Evolutionary conservation across 768 basidiomycete species (phyloP).

Genomic region (Rossbeevera mucosa): DNA sequence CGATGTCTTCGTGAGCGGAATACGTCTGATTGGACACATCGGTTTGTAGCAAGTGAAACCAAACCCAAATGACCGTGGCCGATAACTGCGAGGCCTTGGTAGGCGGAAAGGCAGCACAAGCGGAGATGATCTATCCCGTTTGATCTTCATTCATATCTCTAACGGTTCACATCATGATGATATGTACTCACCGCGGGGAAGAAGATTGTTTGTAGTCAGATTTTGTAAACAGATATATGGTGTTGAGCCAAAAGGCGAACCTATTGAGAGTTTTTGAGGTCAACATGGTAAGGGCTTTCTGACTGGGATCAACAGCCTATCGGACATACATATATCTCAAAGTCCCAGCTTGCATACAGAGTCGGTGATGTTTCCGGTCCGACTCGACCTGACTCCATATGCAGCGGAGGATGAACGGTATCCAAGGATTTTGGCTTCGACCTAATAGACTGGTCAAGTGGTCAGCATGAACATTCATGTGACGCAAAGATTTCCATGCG

Average conservation of each 20-base stretch:
- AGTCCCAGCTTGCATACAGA: neutral
- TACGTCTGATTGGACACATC: conserved; percentile 32
- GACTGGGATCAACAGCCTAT: neutral
- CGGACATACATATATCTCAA: neutral
- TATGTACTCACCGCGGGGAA: conserved; percentile 30
- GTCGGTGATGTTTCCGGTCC: too few relatives aligned
- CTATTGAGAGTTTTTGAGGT: neutral
- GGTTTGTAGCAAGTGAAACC: conserved; percentile 32
- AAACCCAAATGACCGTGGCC: conserved; percentile 22
- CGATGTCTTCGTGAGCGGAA: conserved; percentile 26
- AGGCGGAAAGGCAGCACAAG: conserved; percentile 2
- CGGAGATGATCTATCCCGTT: conserved; percentile 7
- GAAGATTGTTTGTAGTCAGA: conserved; percentile 34
- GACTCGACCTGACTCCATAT: too few relatives aligned
- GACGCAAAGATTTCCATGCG: too few relatives aligned
- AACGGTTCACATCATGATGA: neutral
- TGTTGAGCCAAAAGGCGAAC: conserved; percentile 19
- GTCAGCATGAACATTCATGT: neutral
- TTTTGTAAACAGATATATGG: conserved; percentile 32
- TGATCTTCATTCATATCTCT: neutral
- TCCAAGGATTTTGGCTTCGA: neutral
- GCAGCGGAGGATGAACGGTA: neutral
- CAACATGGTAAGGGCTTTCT: neutral
- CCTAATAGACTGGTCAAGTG: too few relatives aligned
- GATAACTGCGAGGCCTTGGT: neutral